phyloP scores from a whole-genome alignment of 176 grass and related monocot genomes.

The Thalia dealbata region DNA sequence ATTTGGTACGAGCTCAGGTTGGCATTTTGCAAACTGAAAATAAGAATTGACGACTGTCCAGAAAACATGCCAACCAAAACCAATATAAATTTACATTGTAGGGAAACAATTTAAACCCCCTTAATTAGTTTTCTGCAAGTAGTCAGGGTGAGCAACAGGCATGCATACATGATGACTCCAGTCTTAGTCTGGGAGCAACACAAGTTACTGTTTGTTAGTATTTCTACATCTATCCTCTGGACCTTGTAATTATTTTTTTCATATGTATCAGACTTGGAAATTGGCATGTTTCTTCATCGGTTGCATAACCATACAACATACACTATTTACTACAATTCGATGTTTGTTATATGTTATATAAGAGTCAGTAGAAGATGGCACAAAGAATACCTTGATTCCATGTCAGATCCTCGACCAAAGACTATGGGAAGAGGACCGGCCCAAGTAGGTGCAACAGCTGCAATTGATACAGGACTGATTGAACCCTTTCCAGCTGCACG shows the following conservation, averaged over 20 bases:
- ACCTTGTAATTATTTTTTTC: not conserved
- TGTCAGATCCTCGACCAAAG: conserved; percentile 73
- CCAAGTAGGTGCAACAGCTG: conserved; percentile 94
- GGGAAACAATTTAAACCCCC: not conserved
- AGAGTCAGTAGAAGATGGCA: not conserved
- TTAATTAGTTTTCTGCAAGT: not conserved
- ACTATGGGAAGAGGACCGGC: conserved; percentile 89
- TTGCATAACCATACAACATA: not conserved
- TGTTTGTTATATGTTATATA: conserved; percentile 8
- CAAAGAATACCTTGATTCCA: conserved; percentile 67
- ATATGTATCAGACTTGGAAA: too few species aligned
- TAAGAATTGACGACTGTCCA: not conserved
- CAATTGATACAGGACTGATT: conserved; percentile 54
- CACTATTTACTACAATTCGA: not conserved
- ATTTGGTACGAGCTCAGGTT: not conserved
- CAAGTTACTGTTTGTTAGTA: conserved; percentile 1
- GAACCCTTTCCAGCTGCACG: conserved; percentile 72
- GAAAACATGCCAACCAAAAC: not conserved
- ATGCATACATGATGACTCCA: not conserved
- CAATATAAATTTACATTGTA: not conserved
- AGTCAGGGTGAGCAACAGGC: too few species aligned
- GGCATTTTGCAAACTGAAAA: not conserved
- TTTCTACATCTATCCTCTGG: not conserved
- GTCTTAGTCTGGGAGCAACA: not conserved
- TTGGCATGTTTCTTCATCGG: not conserved